Base-by-base conservation (phyloP, 345 rosid species). In the Euphorbia lathyris region DNA sequence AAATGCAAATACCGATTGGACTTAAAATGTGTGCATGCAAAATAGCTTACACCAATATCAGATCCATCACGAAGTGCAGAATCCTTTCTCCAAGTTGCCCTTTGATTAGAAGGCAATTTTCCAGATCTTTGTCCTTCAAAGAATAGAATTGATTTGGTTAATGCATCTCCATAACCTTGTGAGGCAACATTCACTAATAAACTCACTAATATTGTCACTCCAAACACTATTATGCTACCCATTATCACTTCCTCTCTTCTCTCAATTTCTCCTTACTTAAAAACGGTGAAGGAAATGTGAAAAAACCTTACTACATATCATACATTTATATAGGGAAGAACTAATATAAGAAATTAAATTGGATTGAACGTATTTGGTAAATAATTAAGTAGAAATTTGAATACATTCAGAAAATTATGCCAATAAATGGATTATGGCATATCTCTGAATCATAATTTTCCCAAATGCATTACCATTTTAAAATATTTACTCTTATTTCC, bases 111-210 rank as follows among this genome's bases (percentile, higher is more conserved):
- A 3, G 79, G 79, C 25, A 76, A n/a, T 50, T 65, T 76, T n/a
- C 79, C 74, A 13, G 79, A 76, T 27, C 79, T 65, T 66, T 76
- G 79, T 9, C 74, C 79, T 76, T 76, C 74, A 47, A 76, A 70
- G 55, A 76, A 76, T 55, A 70, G 0, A 20, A 76, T 70, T 62
- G 55, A 13, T 70, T 76, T 76, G 1, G 63, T 48, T 53, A 76
- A 70, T 5, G 79, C 79, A 23, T 70, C 79, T 36, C 66, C 71
- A 66, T 76, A 70, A 59, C 69, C 72, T 20, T 68, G 73, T 7
- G 68, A 20, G 12, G 45, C 52, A 12, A 38, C 40, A 27, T 7
- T 52, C 60, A 34, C 2, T 5, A 34, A 0, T 5, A 67, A 10
- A 19, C 22, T 27, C 16, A 7, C 20, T 57, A 7, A n/a, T 45